Evolutionary conservation across 371 early-diverging fungal species (phyloP).

Genomic region (Apophysomyces ossiformis): DNA sequence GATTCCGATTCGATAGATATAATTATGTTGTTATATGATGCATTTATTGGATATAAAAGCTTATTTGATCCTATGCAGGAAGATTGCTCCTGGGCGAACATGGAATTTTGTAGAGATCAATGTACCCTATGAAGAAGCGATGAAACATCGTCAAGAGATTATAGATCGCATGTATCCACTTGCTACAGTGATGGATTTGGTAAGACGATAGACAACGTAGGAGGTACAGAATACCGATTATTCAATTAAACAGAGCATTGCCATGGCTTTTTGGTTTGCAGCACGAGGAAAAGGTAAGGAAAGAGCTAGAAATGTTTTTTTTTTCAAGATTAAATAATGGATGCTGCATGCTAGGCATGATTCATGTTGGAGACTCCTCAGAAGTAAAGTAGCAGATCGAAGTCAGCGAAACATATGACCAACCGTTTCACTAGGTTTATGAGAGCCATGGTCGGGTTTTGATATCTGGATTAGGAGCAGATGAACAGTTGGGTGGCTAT

Average conservation of each 20-base stretch:
- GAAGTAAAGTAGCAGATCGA: constrained; percentile 4
- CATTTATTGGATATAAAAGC: too few species aligned
- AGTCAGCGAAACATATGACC: neutral
- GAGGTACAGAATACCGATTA: neutral
- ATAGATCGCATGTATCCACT: constrained; percentile 78
- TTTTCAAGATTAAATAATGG: neutral
- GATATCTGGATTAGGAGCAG: constrained; percentile 94
- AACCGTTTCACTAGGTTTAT: constrained; percentile 39
- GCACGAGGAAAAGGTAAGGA: constrained; percentile 69
- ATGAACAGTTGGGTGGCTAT: constrained; percentile 95
- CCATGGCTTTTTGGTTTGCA: constrained; percentile 97
- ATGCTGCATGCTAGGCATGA: neutral
- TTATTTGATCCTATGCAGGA: constrained; percentile 20
- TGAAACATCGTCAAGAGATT: constrained; percentile 60
- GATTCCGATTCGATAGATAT: too few species aligned
- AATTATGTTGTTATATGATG: too few species aligned
- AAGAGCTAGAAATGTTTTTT: too few species aligned
- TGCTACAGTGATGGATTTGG: constrained; percentile 94
- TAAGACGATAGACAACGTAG: constrained; percentile 23
- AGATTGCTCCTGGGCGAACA: constrained; percentile 65
- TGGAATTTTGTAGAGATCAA: constrained; percentile 94
- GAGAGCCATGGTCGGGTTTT: constrained; percentile 76
- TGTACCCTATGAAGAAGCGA: constrained; percentile 78
- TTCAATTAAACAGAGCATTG: constrained; percentile 74
- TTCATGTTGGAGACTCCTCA: neutral